Conservation (phyloP, 2,329 filamentous ascomycete genomes). For the Ceratocystis lukuohia region DNA sequence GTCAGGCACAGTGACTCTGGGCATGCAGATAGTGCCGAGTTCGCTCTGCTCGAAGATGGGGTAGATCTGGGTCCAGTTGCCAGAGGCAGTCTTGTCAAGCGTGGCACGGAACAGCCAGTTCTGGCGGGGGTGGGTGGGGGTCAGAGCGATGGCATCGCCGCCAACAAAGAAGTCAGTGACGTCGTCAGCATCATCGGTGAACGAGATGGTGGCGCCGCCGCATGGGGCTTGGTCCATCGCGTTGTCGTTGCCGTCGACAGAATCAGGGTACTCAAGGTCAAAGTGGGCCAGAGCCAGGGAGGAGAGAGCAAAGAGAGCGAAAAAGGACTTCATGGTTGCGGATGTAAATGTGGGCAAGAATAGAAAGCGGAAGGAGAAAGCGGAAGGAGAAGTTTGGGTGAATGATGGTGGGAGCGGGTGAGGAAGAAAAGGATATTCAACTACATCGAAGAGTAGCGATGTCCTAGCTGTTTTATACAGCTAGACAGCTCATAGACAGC, state of each 20-base stretch:
- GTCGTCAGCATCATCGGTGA: conserved; percentile 24
- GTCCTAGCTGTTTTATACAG: neutral
- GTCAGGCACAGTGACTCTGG: conserved; percentile 34
- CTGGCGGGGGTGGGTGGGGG: conserved; percentile 15
- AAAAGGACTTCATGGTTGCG: conserved; percentile 19
- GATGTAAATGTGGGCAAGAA: conserved; percentile 9
- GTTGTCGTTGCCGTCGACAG: conserved; percentile 17
- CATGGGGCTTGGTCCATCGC: conserved; percentile 13
- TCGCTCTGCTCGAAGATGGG: conserved; percentile 36
- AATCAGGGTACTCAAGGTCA: conserved; percentile 13
- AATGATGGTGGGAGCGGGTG: neutral
- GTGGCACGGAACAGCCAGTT: conserved; percentile 17
- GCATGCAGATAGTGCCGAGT: conserved; percentile 41
- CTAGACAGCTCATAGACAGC: neutral
- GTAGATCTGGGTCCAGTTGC: conserved; percentile 23
- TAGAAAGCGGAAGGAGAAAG: neutral
- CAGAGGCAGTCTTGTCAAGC: conserved; percentile 10
- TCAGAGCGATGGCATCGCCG: conserved; percentile 14
- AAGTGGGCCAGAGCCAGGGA: conserved; percentile 17
- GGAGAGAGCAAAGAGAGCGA: conserved; percentile 12
- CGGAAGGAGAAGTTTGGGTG: neutral
- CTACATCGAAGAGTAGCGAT: neutral
- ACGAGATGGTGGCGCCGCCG: conserved; percentile 17
- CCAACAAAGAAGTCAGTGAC: conserved; percentile 15
- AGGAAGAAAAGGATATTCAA: neutral